Base-by-base conservation (phyloP, 83 land plant genomes). In the Picea mariana region DNA sequence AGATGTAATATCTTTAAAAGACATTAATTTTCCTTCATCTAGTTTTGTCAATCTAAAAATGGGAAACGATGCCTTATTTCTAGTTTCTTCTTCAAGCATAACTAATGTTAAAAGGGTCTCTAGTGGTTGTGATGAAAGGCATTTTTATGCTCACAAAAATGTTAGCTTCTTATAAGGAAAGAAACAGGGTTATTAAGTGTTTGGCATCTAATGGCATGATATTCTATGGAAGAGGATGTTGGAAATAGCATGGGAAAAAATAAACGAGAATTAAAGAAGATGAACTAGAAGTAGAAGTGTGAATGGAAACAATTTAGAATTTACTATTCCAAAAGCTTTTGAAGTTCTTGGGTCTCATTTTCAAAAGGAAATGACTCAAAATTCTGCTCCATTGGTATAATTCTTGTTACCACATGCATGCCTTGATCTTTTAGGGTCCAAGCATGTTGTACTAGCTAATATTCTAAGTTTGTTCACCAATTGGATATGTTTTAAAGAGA, bases 191-290 rank as follows among this genome's bases (percentile, higher is more conserved):
- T 61, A 23, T 76, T 88, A 90, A 58, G 79, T 67, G 12, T 62
- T 95, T 38, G 87, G 83, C 73, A 49, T 95, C 80, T 34, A 83
- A 62, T 93, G 96, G 93, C 91, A 90, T 67, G 85, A 87, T 17
- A 83, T 61, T 79, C 67, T 77, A 21, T 93, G 88, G 21, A 79
- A 86, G 60, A 82, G 89, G 89, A 84, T 95, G 9, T n/a, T 87
- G 88, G 84, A 83, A 81, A 84, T 68, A 76, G 97, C 89, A 4
- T 91, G 92, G 93, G 80, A 78, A 72, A 82, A 85, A 60, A 94
- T 90, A 59, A 81, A 87, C 31, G 80, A 86, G 60, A 88, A 87
- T 42, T 84, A 89, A 68, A 83, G 81, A 67, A 82, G 83, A 63
- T 80, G 89, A 64, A 84, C 58, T 44, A 85, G 83, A 49, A 85